These are phyloP conservation scores for Posidonia oceanica DNA, from an alignment of 116 monocot genomes.

Conservation along the genomic window DNA sequence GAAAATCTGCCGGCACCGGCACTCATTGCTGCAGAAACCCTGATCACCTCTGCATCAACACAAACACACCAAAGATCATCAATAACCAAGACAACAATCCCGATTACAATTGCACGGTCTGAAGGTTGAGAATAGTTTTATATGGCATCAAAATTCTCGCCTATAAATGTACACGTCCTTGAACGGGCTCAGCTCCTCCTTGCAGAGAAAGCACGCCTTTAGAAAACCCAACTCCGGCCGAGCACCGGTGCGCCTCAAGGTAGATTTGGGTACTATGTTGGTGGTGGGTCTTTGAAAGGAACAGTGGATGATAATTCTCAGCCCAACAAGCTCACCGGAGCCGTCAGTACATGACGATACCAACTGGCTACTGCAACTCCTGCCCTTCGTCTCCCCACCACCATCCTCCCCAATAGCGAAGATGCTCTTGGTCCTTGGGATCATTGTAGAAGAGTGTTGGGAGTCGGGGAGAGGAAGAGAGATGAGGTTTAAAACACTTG, in stretches of 20 bases:
- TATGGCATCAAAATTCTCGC: not conserved
- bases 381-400: not conserved
- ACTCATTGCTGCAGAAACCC: conserved; percentile 43
- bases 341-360: not conserved
- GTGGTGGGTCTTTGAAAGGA: not conserved
- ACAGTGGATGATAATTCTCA: conserved; percentile 9
- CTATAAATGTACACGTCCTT: conserved; percentile 34
- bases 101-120: not conserved
- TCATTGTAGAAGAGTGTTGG: conserved; percentile 5
- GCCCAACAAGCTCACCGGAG: conserved; percentile 11
- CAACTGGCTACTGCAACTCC: not conserved
- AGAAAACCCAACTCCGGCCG: conserved; percentile 12
- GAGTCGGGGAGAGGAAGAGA: not conserved
- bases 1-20: conserved; percentile 31
- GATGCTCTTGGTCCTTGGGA: conserved; percentile 10
- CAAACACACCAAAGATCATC: not conserved
- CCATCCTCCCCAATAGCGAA: conserved; percentile 2
- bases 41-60: conserved; percentile 37
- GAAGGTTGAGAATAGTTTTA: not conserved
- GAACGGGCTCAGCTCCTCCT: conserved; percentile 13
- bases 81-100: not conserved
- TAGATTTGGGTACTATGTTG: conserved; percentile 11
- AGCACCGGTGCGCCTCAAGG: not conserved
- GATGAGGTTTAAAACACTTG: no score
- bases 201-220: conserved; percentile 20